phyloP scores from a whole-genome alignment of 1,139 yeast genomes.

The Yamadazyma mexicana region DNA sequence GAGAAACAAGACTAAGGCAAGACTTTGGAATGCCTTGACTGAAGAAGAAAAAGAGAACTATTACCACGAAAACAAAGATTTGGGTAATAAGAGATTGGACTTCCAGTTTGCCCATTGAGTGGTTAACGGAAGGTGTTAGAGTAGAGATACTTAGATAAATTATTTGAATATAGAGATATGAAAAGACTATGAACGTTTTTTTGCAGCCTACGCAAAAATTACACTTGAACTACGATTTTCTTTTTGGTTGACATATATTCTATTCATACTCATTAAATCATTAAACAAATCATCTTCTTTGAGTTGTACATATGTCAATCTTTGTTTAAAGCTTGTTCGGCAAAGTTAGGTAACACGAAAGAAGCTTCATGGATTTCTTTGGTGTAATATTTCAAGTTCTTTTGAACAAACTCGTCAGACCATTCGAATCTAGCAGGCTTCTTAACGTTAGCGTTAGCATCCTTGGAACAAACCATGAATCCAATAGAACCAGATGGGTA shows the following conservation, averaged over 20 bases:
- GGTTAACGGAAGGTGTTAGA: neutral
- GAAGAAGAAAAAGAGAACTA: slow-evolving; percentile 49
- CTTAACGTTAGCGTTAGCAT: slow-evolving; percentile 58
- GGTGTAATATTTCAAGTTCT: slow-evolving; percentile 77
- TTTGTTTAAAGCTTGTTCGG: slow-evolving; percentile 44
- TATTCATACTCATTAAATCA: slow-evolving; percentile 7
- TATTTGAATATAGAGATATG: neutral
- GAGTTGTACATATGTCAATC: slow-evolving; percentile 13
- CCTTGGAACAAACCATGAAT: slow-evolving; percentile 88
- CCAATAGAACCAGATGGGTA: slow-evolving; percentile 95
- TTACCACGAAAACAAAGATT: slow-evolving; percentile 40
- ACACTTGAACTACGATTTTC: too few relatives aligned
- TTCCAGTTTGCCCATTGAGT: slow-evolving; percentile 34
- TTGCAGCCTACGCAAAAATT: too few relatives aligned
- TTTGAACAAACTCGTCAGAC: slow-evolving; percentile 59
- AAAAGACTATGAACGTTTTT: neutral
- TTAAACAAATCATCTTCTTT: slow-evolving; percentile 6
- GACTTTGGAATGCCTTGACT: slow-evolving; percentile 48
- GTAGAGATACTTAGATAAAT: neutral
- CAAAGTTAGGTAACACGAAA: slow-evolving; percentile 88
- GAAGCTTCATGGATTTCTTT: slow-evolving; percentile 78
- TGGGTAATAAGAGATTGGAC: slow-evolving; percentile 58
- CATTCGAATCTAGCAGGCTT: slow-evolving; percentile 67
- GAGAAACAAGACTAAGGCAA: slow-evolving; percentile 47
- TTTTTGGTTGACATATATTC: neutral